Evolutionary conservation across 2,329 filamentous ascomycete genomes (phyloP), one percentile per base, ranked within the genome.

Genomic region (Diaporthe citriasiana): DNA sequence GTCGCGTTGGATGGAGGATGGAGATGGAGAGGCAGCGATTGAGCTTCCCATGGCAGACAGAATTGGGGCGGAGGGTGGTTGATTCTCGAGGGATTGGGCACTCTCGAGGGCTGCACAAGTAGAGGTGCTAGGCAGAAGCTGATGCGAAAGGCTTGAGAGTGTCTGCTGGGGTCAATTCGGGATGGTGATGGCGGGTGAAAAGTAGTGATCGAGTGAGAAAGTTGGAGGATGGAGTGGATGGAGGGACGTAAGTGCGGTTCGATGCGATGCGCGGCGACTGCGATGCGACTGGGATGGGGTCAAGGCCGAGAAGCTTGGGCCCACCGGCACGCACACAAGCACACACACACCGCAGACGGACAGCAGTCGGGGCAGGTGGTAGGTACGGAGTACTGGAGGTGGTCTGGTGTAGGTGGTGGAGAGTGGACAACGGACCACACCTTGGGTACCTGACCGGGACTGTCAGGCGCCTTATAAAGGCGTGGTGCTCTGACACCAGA

Each of bases 41-140:
- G 68, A 68, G 59, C 66, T 73, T 75, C 74, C 74, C 74, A 75
- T 75, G 60, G 74, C 74, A 70, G 60, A 69, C 42, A 60, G 51
- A 57, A 19, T 42, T 25, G 40, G 35, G n/a, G n/a, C 25, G 6
- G 40, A 22, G 33, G 35, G 55, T 57, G 22, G 8, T 30, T 8
- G 35, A 19, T 45, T 25, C 38, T 35, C 25, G 53, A 38, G 15
- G 30, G 35, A 35, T 38, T 40, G 56, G 38, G 15, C 22, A 19
- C 70, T 57, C 55, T 70, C 38, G n/a, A 69, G 30, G 55, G 47
- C 30, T 25, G 27, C n/a, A 40, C 38, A 68, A 22, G 42, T 51
- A 30, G 47, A 70, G 56, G 25, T 57, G 19, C 40, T 40, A n/a
- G 42, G 51, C 19, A 33, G 19, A 55, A 27, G 30, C 33, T 27